Evolutionary conservation across 345 rosid genomes (phyloP).

Genomic region (Eucalyptus regnans): DNA sequence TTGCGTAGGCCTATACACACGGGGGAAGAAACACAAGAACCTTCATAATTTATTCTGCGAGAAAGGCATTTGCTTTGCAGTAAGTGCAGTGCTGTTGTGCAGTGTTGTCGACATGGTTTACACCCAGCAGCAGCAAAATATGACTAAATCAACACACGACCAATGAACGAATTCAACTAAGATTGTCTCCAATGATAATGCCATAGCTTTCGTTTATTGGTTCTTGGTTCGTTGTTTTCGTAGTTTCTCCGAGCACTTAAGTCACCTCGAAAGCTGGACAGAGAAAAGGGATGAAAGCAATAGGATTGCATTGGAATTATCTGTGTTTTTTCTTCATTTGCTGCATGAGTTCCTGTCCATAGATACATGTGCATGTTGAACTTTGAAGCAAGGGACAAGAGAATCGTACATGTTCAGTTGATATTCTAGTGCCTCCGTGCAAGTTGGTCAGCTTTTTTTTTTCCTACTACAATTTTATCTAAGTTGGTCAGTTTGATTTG

Average conservation of each 20-base stretch:
- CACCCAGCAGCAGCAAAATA: neutral
- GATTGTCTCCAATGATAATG: neutral
- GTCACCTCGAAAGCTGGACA: neutral
- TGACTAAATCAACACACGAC: neutral
- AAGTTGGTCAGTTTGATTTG: neutral
- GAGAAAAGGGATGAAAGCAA: neutral
- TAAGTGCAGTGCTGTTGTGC: neutral
- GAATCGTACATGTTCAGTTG: neutral
- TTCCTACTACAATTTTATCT: no score
- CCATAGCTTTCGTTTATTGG: neutral
- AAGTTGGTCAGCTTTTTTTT: neutral
- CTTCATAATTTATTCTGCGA: neutral
- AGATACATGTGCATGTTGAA: neutral
- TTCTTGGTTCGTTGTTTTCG: neutral
- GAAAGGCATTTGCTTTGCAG: neutral
- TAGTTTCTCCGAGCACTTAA: neutral
- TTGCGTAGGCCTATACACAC: neutral
- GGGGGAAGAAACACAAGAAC: neutral
- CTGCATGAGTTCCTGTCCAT: neutral
- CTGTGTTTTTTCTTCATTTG: neutral
- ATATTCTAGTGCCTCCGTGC: neutral
- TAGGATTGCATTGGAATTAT: neutral
- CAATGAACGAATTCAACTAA: neutral
- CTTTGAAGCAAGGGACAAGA: neutral
- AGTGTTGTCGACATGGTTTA: neutral